phyloP scores from a whole-genome alignment of 1,139 yeast genomes.

The Zygoascus sp. region DNA sequence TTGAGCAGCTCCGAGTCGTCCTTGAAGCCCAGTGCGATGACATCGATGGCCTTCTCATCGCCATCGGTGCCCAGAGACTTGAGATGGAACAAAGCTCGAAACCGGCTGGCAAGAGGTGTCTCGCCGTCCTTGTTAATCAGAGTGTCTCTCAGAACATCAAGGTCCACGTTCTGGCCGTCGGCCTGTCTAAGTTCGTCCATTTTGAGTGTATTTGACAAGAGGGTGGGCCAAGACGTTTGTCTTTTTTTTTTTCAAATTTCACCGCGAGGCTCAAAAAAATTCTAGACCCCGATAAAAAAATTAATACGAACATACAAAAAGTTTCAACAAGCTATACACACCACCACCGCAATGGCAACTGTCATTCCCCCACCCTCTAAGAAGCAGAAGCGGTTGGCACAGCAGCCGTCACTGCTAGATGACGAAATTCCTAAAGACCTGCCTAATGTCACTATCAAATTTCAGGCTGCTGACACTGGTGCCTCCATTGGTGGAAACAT shows the following conservation, averaged over 20 bases:
- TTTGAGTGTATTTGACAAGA: neutral
- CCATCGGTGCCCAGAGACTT: slow-evolving; percentile 73
- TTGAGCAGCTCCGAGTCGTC: slow-evolving; percentile 90
- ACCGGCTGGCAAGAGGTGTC: slow-evolving; percentile 74
- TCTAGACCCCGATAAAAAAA: slow-evolving; percentile 12
- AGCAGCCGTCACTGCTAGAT: slow-evolving; percentile 70
- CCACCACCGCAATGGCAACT: slow-evolving; percentile 65
- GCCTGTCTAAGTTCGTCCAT: slow-evolving; percentile 39
- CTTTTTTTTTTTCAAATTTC: neutral
- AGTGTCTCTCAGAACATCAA: slow-evolving; percentile 27
- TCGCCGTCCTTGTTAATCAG: slow-evolving; percentile 45
- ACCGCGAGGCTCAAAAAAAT: slow-evolving; percentile 6
- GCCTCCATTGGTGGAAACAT: slow-evolving; percentile 78
- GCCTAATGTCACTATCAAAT: slow-evolving; percentile 82
- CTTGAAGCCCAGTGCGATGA: slow-evolving; percentile 72
- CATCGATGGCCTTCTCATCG: slow-evolving; percentile 65
- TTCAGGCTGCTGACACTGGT: slow-evolving; percentile 95
- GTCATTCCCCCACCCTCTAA: slow-evolving; percentile 91
- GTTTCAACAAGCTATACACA: neutral
- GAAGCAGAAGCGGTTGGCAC: slow-evolving; percentile 80
- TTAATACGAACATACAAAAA: neutral
- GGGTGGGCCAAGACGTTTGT: neutral
- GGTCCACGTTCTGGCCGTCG: slow-evolving; percentile 31
- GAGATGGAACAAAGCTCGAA: slow-evolving; percentile 87
- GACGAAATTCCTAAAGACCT: slow-evolving; percentile 64